Conservation (phyloP, 371 early-diverging fungal genomes). For the Nematocida sp. region DNA sequence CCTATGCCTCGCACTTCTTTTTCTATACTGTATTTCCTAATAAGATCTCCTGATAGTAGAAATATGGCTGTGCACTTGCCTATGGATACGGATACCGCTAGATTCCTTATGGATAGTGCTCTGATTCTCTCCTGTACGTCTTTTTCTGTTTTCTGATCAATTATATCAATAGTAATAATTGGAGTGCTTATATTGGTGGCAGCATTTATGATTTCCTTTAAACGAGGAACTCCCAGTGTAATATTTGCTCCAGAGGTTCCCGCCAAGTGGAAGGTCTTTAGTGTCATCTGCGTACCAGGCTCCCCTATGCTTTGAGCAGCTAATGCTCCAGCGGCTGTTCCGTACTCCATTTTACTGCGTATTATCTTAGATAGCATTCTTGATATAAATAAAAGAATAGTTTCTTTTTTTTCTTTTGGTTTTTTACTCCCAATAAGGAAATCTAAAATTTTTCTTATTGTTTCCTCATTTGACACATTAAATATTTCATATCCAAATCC, state of each 20-base stretch:
- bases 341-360: slow-evolving; percentile 73
- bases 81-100: slow-evolving; percentile 21
- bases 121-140: slow-evolving; percentile 7
- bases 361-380: slow-evolving; percentile 29
- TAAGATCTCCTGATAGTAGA: neutral
- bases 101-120: slow-evolving; percentile 14
- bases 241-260: slow-evolving; percentile 97
- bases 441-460: neutral
- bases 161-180: slow-evolving; percentile 71
- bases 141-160: neutral
- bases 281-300: slow-evolving; percentile 99
- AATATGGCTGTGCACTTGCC: slow-evolving; percentile 25
- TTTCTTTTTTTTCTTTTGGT: neutral
- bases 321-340: slow-evolving; percentile 79
- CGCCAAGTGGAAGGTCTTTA: slow-evolving; percentile 99
- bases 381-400: slow-evolving; percentile 11
- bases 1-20: slow-evolving; percentile 22
- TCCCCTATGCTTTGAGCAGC: slow-evolving; percentile 97
- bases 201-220: slow-evolving; percentile 81
- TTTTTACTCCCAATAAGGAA: neutral
- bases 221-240: slow-evolving; percentile 95
- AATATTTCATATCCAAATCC: neutral
- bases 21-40: neutral
- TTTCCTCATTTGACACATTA: neutral
- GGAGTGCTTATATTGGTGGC: slow-evolving; percentile 80